Evolutionary conservation across 2,329 filamentous ascomycete species (phyloP), one percentile per base, ranked within the genome.

Genomic region (Microdochium trichocladiopsis): DNA sequence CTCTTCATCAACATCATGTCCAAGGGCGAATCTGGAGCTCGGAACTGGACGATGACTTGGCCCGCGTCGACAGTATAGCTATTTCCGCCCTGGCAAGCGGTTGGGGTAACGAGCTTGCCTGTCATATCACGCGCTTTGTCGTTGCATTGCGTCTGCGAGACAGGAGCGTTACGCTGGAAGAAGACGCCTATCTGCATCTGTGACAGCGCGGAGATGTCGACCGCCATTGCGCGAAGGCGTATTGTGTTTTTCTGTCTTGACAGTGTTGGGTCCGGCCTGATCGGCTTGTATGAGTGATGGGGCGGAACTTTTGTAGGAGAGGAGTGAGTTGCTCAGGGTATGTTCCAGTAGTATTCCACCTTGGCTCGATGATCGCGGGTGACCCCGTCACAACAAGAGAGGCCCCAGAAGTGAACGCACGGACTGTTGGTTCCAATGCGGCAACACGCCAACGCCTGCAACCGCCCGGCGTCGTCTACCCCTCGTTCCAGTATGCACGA

Each of bases 51-150:
- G 33, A 54, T n/a, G 50, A 31, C 23, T 31, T 52, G 8, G 4
- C 50, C 53, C 21, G 53, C 48, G 24, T 45, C 50, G 48, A 57
- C 53, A n/a, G 55, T 55, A 28, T 57, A 57, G 47, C 55, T 57
- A 36, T 28, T 53, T 50, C 51, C 51, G 36, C 53, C 53, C 25
- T 57, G 55, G 37, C 25, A 43, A 50, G 51, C 36, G 36, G 55
- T 51, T 43, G 51, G 51, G 25, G 33, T 51, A 36, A 52, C 50
- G 12, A 43, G 14, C 22, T 51, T 18, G 33, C 53, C 53, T 48
- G 50, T 25, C 12, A 55, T 53, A 12, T 36, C 31, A 52, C 51
- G 5, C 24, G 55, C 55, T 28, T 33, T 31, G 11, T 52, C 50
- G 24, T 53, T 47, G 51, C 55, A 57, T 50, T 57, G 41, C 37